Base-by-base conservation (phyloP, 1,139 yeast genomes). In the Meyerozyma smithsonii region DNA sequence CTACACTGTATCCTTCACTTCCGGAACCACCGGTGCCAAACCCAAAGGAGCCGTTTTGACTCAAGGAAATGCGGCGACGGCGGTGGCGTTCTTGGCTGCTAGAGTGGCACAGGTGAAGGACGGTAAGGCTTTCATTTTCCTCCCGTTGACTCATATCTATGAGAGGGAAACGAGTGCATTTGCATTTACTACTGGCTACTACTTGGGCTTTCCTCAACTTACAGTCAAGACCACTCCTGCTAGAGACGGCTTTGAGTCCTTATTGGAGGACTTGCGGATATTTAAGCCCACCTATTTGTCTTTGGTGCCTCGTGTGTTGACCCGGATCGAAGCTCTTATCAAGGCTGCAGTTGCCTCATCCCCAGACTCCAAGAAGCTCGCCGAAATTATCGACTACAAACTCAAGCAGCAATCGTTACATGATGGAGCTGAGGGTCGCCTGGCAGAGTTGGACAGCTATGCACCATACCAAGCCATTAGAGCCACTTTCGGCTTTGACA, bases 181-280 rank as follows among this genome's bases (percentile, higher is more conserved):
- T 44, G 61, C 57, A 7, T 44, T 66, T 34, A 44, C 55, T 12
- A 47, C 54, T 45, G 77, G 77, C 36, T 69, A 61, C 41, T 52
- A 60, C 21, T 55, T 70, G 42, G 77, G 74, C 1, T 72, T 68
- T 50, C 77, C 78, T 4, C 69, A 63, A 44, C 49, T 69, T 20
- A 20, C 37, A 17, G 19, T 33, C 21, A 36, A 40, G 14, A 20
- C 24, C 21, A 18, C 39, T 4, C 37, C 30, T 1, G 39, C 45
- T 3, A 40, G 36, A 32, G 55, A 52, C 35, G 46, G 51, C 2
- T 52, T 53, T 20, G 17, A 12, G 4, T 36, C 36, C 20, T 43
- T 64, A 43, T 37, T 62, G 16, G 64, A 59, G 5, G 68, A 64
- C 42, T 54, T 63, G 39, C 44, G 53, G 36, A 36, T 60, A 5